Conservation (phyloP, 2,329 filamentous ascomycete species). For the Uncinocarpus reesii region DNA sequence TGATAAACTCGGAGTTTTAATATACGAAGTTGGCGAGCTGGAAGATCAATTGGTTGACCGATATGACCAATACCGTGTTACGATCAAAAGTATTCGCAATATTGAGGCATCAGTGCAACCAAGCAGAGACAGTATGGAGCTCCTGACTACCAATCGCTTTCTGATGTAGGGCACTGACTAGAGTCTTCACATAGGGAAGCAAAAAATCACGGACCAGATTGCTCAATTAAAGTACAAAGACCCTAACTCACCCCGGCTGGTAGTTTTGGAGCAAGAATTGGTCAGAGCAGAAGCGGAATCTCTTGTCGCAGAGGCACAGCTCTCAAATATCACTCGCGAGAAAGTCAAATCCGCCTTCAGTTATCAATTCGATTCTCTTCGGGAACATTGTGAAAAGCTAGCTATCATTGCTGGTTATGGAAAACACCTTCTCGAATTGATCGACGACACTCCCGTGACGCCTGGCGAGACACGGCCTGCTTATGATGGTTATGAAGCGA, state of each 20-base stretch:
- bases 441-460: constrained; percentile 94
- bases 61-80: constrained; percentile 98
- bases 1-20: constrained; percentile 92
- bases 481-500: constrained; percentile 96
- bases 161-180: background rate
- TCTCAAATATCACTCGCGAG: constrained; percentile 98
- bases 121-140: constrained; percentile 74
- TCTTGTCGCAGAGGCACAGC: constrained; percentile 93
- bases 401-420: constrained; percentile 96
- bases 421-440: constrained; percentile 93
- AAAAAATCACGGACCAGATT: constrained; percentile 98
- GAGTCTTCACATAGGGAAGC: constrained; percentile 57
- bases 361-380: constrained; percentile 95
- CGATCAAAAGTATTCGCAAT: constrained; percentile 98
- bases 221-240: constrained; percentile 99
- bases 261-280: constrained; percentile 95
- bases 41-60: constrained; percentile 98
- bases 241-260: constrained; percentile 93
- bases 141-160: background rate
- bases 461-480: constrained; percentile 91
- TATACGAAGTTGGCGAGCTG: constrained; percentile 96
- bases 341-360: constrained; percentile 98
- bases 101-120: constrained; percentile 98
- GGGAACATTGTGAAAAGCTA: constrained; percentile 95
- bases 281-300: constrained; percentile 97